Base-by-base conservation (phyloP, 805 yeast species). In the Nakazawaea pomicola region DNA sequence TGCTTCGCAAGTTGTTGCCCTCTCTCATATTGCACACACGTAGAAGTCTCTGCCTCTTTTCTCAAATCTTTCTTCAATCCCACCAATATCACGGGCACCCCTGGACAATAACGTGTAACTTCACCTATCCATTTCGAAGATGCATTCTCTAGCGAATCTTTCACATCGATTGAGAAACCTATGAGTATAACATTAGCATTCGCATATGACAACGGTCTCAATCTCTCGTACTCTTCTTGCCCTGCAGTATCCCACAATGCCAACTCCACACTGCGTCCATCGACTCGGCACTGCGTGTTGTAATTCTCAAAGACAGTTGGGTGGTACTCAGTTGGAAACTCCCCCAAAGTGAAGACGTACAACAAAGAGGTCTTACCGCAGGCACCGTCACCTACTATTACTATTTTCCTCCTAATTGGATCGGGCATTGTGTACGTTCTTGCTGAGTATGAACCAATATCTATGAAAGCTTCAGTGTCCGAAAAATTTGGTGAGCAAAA, bases 221-320 rank as follows among this genome's bases (percentile, higher is more conserved):
- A 66, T 45, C 96, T 67, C 57, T 89, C 96, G 57, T 89, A 89
- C 61, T 89, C 97, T 64, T 89, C 97, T 62, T 89, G 96, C 2
- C 97, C 97, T 4, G 97, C 96, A 1, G 96, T 89, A 58, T 89
- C 97, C 96, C 97, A 89, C 19, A 89, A 64, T 2, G 95, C 90
- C 42, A 89, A 62, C 48, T 88, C 83, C 3, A 89, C 95, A 12
- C 93, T 83, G 50, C 88, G 89, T 3, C 96, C 96, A 55, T 89
- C 97, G 15, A 90, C 95, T 44, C 95, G 68, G 60, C 96, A 89
- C 54, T 88, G 95, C 1, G 96, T 88, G 12, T 89, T 96, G 58
- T 90, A 88, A 60, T 90, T 89, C 52, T 89, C 97, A 59, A 90
- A 89, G 5, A 89, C 96, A 0, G 97, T 89, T 3, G 97, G 97